These are phyloP conservation scores for Coprinellus micaceus DNA, from an alignment of 768 basidiomycete genomes.

Conservation along the genomic window DNA sequence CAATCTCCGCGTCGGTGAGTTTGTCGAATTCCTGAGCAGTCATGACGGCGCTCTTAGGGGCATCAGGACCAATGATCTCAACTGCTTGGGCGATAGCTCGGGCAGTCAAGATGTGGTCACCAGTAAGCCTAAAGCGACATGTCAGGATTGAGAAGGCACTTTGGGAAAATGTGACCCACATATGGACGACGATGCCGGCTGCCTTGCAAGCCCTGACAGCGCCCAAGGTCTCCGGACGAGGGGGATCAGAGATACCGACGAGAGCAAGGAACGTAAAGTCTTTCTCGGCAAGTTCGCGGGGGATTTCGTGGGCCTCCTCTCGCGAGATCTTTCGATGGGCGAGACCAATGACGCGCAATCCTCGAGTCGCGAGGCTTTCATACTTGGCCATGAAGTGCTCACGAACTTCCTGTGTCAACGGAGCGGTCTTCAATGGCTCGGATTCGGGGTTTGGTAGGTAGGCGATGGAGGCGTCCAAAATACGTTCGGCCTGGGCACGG, in stretches of 20 bases:
- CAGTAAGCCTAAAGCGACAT: constrained; percentile 43
- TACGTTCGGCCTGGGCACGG: constrained; percentile 34
- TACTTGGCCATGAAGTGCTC: constrained; percentile 28
- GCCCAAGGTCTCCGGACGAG: constrained; percentile 48
- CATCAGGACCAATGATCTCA: constrained; percentile 41
- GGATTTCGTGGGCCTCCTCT: constrained; percentile 21
- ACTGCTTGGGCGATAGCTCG: constrained; percentile 48
- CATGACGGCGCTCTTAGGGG: constrained; percentile 36
- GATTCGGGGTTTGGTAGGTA: constrained; percentile 28
- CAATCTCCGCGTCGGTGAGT: constrained; percentile 49
- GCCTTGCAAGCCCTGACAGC: constrained; percentile 48
- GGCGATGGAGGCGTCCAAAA: constrained; percentile 44
- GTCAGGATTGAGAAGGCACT: too few species aligned
- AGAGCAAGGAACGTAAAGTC: constrained; percentile 50
- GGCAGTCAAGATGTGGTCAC: constrained; percentile 52
- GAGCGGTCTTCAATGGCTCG: constrained; percentile 18
- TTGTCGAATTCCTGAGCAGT: constrained; percentile 48
- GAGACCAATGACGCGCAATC: constrained; percentile 39
- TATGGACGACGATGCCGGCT: constrained; percentile 51
- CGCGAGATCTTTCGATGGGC: constrained; percentile 22
- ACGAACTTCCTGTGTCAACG: constrained; percentile 27
- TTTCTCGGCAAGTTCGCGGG: constrained; percentile 43
- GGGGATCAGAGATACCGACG: constrained; percentile 56
- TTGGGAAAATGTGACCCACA: constrained; percentile 20
- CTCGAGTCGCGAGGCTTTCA: constrained; percentile 37